Evolutionary conservation across 176 grass and related monocot genomes (phyloP).

Genomic region (Eremochloa ophiuroides): DNA sequence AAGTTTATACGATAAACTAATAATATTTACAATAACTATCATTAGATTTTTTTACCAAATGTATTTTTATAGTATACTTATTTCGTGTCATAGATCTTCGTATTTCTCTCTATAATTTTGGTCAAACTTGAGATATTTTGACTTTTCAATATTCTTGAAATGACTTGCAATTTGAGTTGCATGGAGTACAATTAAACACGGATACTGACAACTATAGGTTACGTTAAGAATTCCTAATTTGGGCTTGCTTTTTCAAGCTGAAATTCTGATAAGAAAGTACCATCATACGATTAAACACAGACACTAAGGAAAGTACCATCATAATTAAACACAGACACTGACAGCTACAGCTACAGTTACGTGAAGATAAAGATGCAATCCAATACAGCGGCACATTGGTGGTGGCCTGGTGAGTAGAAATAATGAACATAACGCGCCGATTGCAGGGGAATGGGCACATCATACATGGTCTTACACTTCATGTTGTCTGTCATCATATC

Average conservation of each 20-base stretch:
- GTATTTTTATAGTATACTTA: no score
- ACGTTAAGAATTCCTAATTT: background rate
- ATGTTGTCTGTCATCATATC: background rate
- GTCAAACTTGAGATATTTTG: no score
- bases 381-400: background rate
- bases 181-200: background rate
- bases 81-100: no score
- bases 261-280: background rate
- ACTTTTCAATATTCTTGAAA: no score
- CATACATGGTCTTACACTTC: background rate
- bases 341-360: background rate
- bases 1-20: no score
- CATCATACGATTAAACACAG: background rate
- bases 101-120: no score
- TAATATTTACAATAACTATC: no score
- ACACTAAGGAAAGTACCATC: background rate
- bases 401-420: background rate
- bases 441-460: background rate
- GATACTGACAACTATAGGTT: no score
- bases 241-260: background rate
- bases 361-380: background rate
- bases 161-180: no score
- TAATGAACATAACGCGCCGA: background rate
- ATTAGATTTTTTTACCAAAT: no score
- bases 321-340: background rate